phyloP scores from a whole-genome alignment of 1,284 basidiomycete species.

The Entoloma clypeatum region DNA sequence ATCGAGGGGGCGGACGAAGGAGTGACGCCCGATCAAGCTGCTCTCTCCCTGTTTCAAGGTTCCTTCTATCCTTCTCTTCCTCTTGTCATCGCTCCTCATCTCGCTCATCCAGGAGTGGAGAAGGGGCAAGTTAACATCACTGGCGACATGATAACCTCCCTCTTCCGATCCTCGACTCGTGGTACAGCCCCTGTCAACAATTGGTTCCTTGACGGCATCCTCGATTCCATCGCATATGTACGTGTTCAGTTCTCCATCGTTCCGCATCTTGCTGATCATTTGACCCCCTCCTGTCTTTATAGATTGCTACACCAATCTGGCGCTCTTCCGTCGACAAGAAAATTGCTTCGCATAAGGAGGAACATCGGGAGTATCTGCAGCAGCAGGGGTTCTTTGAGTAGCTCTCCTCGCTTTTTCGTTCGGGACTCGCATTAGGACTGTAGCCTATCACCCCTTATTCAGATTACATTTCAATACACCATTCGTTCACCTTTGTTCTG shows the following conservation, averaged over 20 bases:
- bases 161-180: slow-evolving; percentile 70
- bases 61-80: slow-evolving; percentile 15
- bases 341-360: slow-evolving; percentile 40
- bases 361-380: slow-evolving; percentile 46
- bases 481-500: no score
- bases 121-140: slow-evolving; percentile 75
- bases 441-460: no score
- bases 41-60: slow-evolving; percentile 64
- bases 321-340: slow-evolving; percentile 45
- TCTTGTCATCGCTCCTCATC: slow-evolving; percentile 1
- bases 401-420: no score
- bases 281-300: slow-evolving; percentile 5
- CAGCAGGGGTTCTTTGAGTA: slow-evolving; percentile 29
- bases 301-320: slow-evolving; percentile 56
- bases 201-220: slow-evolving; percentile 48
- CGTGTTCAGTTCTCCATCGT: slow-evolving; percentile 17
- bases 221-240: slow-evolving; percentile 38
- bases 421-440: no score
- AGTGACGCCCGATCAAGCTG: slow-evolving; percentile 64
- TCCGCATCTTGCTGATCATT: slow-evolving; percentile 4
- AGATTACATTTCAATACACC: no score
- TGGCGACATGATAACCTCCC: slow-evolving; percentile 61
- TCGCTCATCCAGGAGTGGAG: slow-evolving; percentile 53
- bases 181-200: slow-evolving; percentile 67
- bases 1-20: slow-evolving; percentile 80